Evolutionary conservation across 306 rosid genomes (phyloP).

Genomic region (Quercus parvula): DNA sequence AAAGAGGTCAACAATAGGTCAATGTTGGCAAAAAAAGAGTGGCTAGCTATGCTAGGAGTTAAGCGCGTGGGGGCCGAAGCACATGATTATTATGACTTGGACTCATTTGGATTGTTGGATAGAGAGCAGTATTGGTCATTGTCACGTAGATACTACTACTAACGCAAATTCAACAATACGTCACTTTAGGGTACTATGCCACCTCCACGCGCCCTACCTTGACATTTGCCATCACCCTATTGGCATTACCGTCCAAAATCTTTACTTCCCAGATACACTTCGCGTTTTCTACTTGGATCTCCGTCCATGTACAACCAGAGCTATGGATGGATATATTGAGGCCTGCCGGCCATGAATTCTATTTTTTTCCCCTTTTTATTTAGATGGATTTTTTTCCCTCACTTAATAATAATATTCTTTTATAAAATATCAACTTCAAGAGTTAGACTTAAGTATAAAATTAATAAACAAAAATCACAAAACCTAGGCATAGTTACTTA

Average conservation of each 20-base stretch:
- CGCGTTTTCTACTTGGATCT: background rate
- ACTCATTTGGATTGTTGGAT: background rate
- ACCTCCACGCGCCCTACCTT: background rate
- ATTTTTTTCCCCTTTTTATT: no score
- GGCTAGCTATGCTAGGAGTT: conserved; percentile 7
- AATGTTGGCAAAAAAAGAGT: conserved; percentile 12
- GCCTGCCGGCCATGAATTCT: background rate
- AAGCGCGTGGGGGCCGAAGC: conserved; percentile 16
- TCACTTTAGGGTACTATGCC: background rate
- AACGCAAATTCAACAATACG: background rate
- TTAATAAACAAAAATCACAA: no score
- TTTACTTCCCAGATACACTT: background rate
- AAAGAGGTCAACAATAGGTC: conserved; percentile 3
- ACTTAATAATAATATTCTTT: no score
- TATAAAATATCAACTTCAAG: no score
- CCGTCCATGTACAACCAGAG: background rate
- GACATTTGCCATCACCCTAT: conserved; percentile 12
- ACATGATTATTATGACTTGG: conserved; percentile 2
- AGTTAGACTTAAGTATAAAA: no score
- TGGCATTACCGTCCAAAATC: background rate
- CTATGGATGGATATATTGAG: background rate
- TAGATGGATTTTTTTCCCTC: no score
- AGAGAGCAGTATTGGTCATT: background rate
- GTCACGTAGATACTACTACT: background rate
- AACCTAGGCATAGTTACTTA: no score